phyloP scores from a whole-genome alignment of 352 stramenopile genomes.

The Pythium biforme region DNA sequence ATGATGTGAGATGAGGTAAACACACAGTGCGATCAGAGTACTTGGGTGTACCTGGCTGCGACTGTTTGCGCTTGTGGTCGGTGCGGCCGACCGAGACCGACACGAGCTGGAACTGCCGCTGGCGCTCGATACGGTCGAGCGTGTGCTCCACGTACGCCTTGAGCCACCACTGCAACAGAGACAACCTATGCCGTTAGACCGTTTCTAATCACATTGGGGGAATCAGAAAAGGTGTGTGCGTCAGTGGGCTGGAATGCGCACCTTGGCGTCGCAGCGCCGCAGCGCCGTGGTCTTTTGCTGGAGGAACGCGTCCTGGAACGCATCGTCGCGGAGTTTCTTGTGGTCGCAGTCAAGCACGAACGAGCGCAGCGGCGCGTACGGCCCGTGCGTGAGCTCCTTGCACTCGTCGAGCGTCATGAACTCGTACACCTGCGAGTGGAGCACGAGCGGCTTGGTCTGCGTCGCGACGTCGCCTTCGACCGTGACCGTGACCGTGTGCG shows the following conservation, averaged over 20 bases:
- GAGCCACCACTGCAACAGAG: constrained; percentile 62
- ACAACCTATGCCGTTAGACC: neutral
- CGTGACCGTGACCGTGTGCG: constrained; percentile 61
- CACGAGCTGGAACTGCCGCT: constrained; percentile 43
- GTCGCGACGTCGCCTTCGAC: constrained; percentile 53
- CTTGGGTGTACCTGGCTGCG: constrained; percentile 47
- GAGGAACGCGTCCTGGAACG: constrained; percentile 53
- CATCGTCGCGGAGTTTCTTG: constrained; percentile 55
- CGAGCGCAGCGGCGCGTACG: constrained; percentile 60
- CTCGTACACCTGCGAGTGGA: constrained; percentile 70
- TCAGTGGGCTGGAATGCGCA: too few species aligned
- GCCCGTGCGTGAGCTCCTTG: constrained; percentile 38
- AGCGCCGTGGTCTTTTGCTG: constrained; percentile 59
- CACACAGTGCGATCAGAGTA: neutral
- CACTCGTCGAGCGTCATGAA: constrained; percentile 83
- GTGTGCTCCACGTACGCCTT: constrained; percentile 70
- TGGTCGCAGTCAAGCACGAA: constrained; percentile 51
- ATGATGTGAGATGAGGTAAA: neutral
- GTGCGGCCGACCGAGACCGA: constrained; percentile 15
- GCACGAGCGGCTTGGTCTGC: constrained; percentile 51
- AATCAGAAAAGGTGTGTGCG: neutral
- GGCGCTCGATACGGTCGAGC: constrained; percentile 54
- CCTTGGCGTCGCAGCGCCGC: constrained; percentile 67
- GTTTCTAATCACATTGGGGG: neutral
- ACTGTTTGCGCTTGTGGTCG: constrained; percentile 72